These are phyloP conservation scores for Caloboletus firmus DNA, from an alignment of 1,284 basidiomycete genomes.

Conservation along the genomic window DNA sequence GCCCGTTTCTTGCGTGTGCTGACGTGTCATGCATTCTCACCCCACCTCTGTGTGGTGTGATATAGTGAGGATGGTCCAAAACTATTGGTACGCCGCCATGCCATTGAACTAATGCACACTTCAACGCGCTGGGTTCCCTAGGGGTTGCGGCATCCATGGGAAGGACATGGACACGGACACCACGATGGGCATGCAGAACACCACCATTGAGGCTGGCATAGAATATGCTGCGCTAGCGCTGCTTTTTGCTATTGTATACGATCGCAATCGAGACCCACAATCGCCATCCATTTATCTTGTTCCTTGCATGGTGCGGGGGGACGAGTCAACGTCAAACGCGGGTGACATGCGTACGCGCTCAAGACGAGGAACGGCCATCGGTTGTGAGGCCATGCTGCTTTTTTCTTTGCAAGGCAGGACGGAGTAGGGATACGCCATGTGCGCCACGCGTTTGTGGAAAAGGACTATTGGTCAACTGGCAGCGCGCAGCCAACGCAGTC, in stretches of 20 bases:
- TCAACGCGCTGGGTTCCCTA: slow-evolving; percentile 18
- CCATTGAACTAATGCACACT: background rate
- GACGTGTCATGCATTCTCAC: slow-evolving; percentile 3
- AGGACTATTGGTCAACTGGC: background rate
- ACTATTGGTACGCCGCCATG: slow-evolving; percentile 51
- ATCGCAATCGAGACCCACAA: background rate
- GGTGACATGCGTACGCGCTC: background rate
- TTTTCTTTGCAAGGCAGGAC: background rate
- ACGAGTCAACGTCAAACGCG: background rate
- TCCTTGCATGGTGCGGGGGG: background rate
- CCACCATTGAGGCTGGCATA: slow-evolving; percentile 28
- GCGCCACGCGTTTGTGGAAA: background rate
- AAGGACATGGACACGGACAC: slow-evolving; percentile 50
- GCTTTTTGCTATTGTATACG: slow-evolving; percentile 14
- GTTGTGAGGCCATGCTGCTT: background rate
- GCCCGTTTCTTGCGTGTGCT: background rate
- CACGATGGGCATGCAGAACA: slow-evolving; percentile 32
- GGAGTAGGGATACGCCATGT: background rate
- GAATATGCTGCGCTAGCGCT: slow-evolving; percentile 7
- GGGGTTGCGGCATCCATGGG: slow-evolving; percentile 59
- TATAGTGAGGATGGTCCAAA: slow-evolving; percentile 74
- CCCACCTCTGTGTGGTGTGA: background rate
- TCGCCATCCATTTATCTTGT: background rate
- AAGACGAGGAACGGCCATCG: background rate
- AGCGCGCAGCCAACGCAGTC: background rate